Base-by-base conservation (phyloP, 2,329 filamentous ascomycete species). In the Zymoseptoria crescenta region DNA sequence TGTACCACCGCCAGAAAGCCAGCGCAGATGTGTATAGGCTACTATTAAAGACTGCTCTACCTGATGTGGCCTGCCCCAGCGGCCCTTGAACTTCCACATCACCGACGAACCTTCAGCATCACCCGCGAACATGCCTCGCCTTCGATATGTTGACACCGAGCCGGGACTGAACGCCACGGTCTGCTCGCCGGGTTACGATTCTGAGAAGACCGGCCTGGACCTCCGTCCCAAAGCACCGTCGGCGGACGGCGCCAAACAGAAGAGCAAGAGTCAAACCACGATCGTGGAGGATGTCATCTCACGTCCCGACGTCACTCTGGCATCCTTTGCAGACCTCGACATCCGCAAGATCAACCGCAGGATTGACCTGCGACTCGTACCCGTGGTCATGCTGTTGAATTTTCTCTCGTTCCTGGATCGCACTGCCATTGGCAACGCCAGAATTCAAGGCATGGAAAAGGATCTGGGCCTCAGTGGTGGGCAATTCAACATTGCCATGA, bases 341-440 rank as follows among this genome's bases (percentile, higher is more conserved):
- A 29, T 29, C 20, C 24, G 24, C n/a, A 52, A 52, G 51, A 59
- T 59, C 30, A 20, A 56, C 20, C 56, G 54, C 5, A 60, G 56
- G 55, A 57, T 63, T 20, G 61, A 63, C 49, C 5, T 57, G 3
- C 56, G 53, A 19, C 54, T 76, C 3, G 62, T 77, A 1, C 75
- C 75, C 1, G 71, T 72, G n/a, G 69, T 77, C 5, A 70, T 62
- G 4, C 56, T 76, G 0, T 54, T 76, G 5, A 76, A 77, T 56
- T 64, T 76, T 7, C 59, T 70, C 13, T 60, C 59, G 5, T 68
- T 69, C 28, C 35, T 76, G 27, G 75, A 68, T 48, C 62, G 68
- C 24, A 28, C 21, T 6, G 49, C 49, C 53, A 56, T 60, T 20
- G 60, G 73, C 27, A 76, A 76, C 67, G 74, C 74, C 4, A 69